Conservation (phyloP, 1,284 basidiomycete genomes). For the Ceratobasidium sp. region DNA sequence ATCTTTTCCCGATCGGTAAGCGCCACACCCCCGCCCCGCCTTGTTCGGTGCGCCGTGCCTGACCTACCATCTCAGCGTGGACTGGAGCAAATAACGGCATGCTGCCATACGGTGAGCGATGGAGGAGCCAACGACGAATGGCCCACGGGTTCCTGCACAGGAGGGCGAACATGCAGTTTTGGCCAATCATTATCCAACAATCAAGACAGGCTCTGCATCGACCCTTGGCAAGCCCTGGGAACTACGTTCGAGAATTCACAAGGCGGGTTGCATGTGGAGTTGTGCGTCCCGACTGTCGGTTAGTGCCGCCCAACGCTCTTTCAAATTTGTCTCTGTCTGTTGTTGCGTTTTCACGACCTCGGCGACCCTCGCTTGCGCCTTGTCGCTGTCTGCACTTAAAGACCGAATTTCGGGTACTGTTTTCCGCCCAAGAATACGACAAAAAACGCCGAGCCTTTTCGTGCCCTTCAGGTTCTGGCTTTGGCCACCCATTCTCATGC, state of each 20-base stretch:
- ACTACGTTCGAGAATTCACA: conserved; percentile 11
- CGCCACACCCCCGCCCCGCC: not conserved
- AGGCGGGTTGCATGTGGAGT: not conserved
- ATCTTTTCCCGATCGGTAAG: conserved; percentile 7
- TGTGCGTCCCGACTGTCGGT: not conserved
- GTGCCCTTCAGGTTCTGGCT: conserved; percentile 4
- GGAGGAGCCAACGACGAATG: conserved; percentile 31
- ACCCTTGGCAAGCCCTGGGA: not conserved
- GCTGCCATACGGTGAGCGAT: conserved; percentile 22
- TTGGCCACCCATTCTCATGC: conserved; percentile 9
- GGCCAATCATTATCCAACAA: conserved; percentile 16
- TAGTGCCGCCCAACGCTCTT: not conserved
- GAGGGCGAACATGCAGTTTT: conserved; percentile 13
- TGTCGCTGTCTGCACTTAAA: too few relatives aligned
- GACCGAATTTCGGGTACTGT: too few relatives aligned
- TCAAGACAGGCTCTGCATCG: conserved; percentile 5
- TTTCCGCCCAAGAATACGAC: conserved; percentile 18
- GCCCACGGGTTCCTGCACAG: conserved; percentile 9
- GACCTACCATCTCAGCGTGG: not conserved
- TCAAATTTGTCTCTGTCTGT: too few relatives aligned
- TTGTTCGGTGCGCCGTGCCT: not conserved
- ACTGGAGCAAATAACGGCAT: conserved; percentile 11
- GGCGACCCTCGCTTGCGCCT: too few relatives aligned
- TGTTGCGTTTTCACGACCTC: too few relatives aligned
- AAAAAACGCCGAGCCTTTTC: conserved; percentile 26